Evolutionary conservation across 2,329 filamentous ascomycete genomes (phyloP).

Genomic region (Aspergillus latus): DNA sequence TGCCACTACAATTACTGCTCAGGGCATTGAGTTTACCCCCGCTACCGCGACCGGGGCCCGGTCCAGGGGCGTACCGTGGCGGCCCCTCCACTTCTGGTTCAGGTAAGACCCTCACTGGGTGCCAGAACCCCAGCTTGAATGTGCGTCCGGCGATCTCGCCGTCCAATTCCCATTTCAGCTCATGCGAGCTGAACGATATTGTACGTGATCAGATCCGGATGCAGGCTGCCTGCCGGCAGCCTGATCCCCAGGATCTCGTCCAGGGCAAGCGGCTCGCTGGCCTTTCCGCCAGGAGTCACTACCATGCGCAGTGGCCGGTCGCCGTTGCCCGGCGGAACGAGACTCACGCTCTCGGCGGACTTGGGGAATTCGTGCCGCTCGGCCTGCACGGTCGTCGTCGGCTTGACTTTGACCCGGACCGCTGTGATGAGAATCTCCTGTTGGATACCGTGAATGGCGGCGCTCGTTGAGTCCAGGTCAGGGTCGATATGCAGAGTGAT

Average conservation of each 20-base stretch:
- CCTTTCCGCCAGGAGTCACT: too few relatives aligned
- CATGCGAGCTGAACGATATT: neutral
- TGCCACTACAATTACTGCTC: too few relatives aligned
- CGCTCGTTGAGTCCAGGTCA: neutral
- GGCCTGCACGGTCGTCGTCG: neutral
- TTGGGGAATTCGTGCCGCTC: neutral
- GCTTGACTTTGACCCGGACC: neutral
- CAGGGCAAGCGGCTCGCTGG: neutral
- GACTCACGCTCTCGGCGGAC: neutral
- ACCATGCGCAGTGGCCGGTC: too few relatives aligned
- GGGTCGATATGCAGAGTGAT: neutral
- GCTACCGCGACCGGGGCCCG: too few relatives aligned
- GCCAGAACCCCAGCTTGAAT: neutral
- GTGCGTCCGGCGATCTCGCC: neutral
- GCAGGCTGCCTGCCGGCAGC: neutral
- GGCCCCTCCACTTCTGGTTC: neutral
- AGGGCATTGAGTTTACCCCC: too few relatives aligned
- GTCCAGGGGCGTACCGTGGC: neutral
- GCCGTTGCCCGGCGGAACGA: neutral
- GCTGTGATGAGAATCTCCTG: constrained; percentile 1
- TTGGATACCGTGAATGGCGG: neutral
- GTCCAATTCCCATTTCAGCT: constrained; percentile 1
- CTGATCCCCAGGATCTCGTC: constrained; percentile 2
- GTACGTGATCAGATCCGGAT: constrained; percentile 6
- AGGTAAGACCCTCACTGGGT: neutral